Evolutionary conservation across 345 rosid genomes (phyloP), one percentile per base, ranked within the genome.

Genomic region (Eucalyptus sideroxylon): DNA sequence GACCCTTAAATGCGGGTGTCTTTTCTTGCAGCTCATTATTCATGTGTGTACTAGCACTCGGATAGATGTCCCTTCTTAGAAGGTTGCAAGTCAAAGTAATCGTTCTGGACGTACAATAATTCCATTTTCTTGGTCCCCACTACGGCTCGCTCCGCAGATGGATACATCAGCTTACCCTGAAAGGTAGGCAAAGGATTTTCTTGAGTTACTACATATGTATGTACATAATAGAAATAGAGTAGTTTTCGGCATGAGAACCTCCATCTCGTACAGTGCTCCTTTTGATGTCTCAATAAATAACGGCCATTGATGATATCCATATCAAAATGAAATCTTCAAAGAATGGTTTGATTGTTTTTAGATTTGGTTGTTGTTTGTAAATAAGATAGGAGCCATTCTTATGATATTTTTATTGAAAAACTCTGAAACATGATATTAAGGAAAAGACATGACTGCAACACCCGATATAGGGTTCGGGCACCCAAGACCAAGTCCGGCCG

Each of bases 401-500:
- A 16, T 9, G 42, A 67, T 16, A 31, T 9, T 69, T 17, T 16
- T 21, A 65, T 15, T 5, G 1, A n/a, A 65, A n/a, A 15, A n/a
- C 21, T n/a, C 9, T 4, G 1, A 15, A n/a, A n/a, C 21, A 16
- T n/a, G 19, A 34, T 16, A 16, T 67, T 31, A 67, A 67, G 12
- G 37, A 69, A 31, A 69, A 1, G 42, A 31, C 42, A 16, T 69
- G 27, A 72, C 0, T 72, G 24, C 26, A 37, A 12, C 15, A 24
- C 8, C 2, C 3, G 2, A 19, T 34, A 42, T 10, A 72, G 0
- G 45, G 44, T 19, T 0, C 0, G 2, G 3, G 8, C 26, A 72
- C 24, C 4, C 1, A 13, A 69, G 34, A 69, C 26, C 24, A 69
- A 16, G 42, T 69, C 13, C 0, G 1, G 7, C 13, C 1, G 11